Conservation (phyloP, 805 yeast species). For the Barnettozyma sp. region DNA sequence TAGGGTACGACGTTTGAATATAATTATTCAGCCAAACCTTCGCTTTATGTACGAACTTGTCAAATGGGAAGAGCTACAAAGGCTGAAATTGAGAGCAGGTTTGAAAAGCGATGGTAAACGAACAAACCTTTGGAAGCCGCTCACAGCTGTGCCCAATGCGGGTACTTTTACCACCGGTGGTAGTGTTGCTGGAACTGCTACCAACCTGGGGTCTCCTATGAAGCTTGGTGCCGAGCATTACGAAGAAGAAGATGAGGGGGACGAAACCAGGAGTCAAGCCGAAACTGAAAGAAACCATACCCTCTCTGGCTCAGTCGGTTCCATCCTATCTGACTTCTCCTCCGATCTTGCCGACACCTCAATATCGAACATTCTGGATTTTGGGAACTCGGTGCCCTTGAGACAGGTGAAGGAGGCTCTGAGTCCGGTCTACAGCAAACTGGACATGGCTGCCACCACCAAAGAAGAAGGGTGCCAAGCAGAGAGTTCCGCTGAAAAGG, state of each 20-base stretch:
- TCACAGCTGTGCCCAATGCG: no score
- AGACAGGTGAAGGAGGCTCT: slow-evolving; percentile 7
- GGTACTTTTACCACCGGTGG: no score
- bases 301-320: slow-evolving; percentile 10
- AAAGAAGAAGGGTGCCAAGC: slow-evolving; percentile 11
- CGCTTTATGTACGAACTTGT: slow-evolving; percentile 86
- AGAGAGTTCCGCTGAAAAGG: slow-evolving; percentile 10
- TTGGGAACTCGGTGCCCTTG: slow-evolving; percentile 7
- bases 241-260: slow-evolving; percentile 4
- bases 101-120: no score
- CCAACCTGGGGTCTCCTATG: slow-evolving; percentile 7
- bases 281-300: slow-evolving; percentile 1
- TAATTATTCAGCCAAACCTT: slow-evolving; percentile 89
- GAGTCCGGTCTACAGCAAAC: slow-evolving; percentile 7
- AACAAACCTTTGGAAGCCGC: no score
- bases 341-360: slow-evolving; percentile 7
- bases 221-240: slow-evolving; percentile 1
- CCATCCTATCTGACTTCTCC: slow-evolving; percentile 9
- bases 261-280: slow-evolving; percentile 4
- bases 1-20: slow-evolving; percentile 83
- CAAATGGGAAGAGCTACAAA: slow-evolving; percentile 47
- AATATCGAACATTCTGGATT: slow-evolving; percentile 5
- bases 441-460: not conserved
- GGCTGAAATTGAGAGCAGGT: slow-evolving; percentile 7
- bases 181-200: not conserved